Base-by-base conservation (phyloP, 306 rosid species). In the Pachyrhizus erosus region DNA sequence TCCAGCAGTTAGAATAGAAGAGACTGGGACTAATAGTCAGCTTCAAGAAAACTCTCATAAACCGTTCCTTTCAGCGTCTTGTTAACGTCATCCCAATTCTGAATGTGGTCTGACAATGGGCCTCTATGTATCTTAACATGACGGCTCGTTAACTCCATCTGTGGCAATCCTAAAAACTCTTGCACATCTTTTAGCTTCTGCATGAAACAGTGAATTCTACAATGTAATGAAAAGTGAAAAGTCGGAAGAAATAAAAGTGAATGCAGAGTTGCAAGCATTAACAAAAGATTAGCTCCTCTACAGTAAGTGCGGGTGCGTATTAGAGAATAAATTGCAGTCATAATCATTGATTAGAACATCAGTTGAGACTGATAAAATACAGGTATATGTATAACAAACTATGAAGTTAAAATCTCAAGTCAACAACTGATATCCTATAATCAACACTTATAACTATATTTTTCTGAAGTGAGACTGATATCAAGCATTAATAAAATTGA, bases 51-150 rank as follows among this genome's bases (percentile, higher is more conserved):
- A 81, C 85, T 87, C 88, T 92, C 93, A 55, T 89, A 96, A 24
- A 77, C 71, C 23, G 98, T 96, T 72, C 94, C 97, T 0, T 54
- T 78, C 26, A 96, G 93, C 4, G 89, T 82, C 80, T 33, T 87
- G 88, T 84, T 92, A 69, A 96, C 97, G 17, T 92, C 98, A 3
- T 92, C 94, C 98, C 98, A 96, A 87, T 96, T 93, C 78, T 60
- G 84, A 76, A 93, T 81, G 85, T 92, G 94, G 33, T 93, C 93
- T 0, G 93, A 89, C 80, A 93, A 26, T 24, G 89, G 86, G 43
- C 98, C 97, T 45, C 84, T 89, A 77, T 91, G 98, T 84, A 96
- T 96, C 87, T 93, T 93, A 40, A 96, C 91, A 73, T 96, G 98
- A 43, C 90, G 90, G 85, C 99, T 96, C 21, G 33, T 87, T 82